A percentile compares a stretch with the other conserved stretches of the same genome.
These are phyloP conservation scores for Rhododendron ovatum DNA, from an alignment of 148 eudicot genomes.

Conservation along the genomic window DNA sequence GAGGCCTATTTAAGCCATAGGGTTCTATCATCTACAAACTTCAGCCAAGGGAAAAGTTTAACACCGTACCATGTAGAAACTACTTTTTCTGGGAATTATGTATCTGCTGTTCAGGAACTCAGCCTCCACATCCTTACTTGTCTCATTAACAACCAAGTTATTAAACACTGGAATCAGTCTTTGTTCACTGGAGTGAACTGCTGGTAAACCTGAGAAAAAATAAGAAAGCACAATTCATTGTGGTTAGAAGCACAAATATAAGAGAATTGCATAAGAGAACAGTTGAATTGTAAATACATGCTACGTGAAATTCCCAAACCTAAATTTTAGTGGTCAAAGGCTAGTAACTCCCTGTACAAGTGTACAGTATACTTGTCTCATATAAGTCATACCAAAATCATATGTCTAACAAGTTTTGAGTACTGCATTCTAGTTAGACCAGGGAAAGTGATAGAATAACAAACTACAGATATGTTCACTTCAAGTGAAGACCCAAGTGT, in stretches of 20 bases:
- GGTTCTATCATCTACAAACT: neutral
- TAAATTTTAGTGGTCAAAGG: neutral
- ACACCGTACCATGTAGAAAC: constrained; percentile 68
- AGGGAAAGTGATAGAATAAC: neutral
- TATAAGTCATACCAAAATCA: neutral
- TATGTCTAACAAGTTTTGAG: neutral
- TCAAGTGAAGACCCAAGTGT: neutral
- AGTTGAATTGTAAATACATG: neutral
- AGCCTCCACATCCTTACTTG: constrained; percentile 55
- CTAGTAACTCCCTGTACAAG: neutral
- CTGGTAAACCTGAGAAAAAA: constrained; percentile 23
- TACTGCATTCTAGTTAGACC: neutral
- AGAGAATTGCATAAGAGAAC: neutral
- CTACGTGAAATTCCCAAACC: neutral
- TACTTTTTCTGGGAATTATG: constrained; percentile 69
- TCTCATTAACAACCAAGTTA: constrained; percentile 50
- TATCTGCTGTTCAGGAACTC: constrained; percentile 46
- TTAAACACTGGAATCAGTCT: constrained; percentile 47
- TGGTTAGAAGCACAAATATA: neutral
- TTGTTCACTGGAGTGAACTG: constrained; percentile 19
- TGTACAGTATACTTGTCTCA: neutral
- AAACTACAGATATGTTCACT: neutral
- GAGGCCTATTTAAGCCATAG: neutral
- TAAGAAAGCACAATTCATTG: neutral
- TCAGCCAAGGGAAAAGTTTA: neutral